phyloP scores from a whole-genome alignment of 2,329 filamentous ascomycete species.

The Arthroderma sp. region DNA sequence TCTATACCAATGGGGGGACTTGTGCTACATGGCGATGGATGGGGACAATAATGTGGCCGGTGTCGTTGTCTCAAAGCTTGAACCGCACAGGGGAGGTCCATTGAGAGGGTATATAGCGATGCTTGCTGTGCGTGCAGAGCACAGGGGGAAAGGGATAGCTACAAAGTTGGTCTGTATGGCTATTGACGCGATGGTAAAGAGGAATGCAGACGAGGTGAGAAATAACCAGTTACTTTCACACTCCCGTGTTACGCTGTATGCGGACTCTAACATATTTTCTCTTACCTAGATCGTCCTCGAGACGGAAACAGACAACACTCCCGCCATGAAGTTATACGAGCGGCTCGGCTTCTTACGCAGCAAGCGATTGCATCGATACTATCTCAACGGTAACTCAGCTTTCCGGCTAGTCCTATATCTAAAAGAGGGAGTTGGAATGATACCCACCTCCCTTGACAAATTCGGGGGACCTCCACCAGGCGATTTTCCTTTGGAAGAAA shows the following conservation, averaged over 20 bases:
- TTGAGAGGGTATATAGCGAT: slow-evolving; percentile 94
- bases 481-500: slow-evolving; percentile 9
- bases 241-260: background rate
- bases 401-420: slow-evolving; percentile 77
- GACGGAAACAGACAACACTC: slow-evolving; percentile 83
- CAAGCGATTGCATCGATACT: slow-evolving; percentile 88
- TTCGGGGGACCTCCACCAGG: too few species aligned
- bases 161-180: slow-evolving; percentile 79
- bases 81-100: slow-evolving; percentile 74
- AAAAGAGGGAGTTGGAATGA: slow-evolving; percentile 44
- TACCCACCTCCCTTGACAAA: slow-evolving; percentile 17
- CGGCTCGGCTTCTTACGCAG: slow-evolving; percentile 80
- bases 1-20: slow-evolving; percentile 88
- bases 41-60: slow-evolving; percentile 54
- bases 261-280: background rate
- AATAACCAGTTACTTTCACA: background rate
- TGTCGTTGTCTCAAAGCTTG: slow-evolving; percentile 89
- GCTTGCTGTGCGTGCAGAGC: slow-evolving; percentile 74
- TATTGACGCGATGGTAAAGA: slow-evolving; percentile 76
- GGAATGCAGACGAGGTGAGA: slow-evolving; percentile 65
- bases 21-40: slow-evolving; percentile 72
- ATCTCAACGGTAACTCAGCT: slow-evolving; percentile 89
- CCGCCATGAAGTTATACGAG: slow-evolving; percentile 87
- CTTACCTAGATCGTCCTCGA: slow-evolving; percentile 64
- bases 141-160: slow-evolving; percentile 74